A percentile compares a stretch with the other conserved stretches of the same genome.
These are phyloP conservation scores for Torulaspora delbrueckii DNA, from an alignment of 805 yeast genomes.

Conservation along the genomic window DNA sequence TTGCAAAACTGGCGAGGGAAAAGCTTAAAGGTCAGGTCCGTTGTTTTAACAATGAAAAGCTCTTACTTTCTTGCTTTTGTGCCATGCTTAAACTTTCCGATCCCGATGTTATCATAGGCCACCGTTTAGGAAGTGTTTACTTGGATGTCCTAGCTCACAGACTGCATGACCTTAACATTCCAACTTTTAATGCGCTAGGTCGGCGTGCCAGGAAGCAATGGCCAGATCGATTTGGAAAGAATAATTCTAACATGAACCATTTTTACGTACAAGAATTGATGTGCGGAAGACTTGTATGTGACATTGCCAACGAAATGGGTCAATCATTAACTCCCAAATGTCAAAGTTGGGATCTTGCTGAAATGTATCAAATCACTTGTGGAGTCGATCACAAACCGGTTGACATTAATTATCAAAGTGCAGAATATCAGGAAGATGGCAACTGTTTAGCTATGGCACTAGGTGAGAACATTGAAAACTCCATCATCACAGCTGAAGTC, in stretches of 20 bases:
- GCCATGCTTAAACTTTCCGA: constrained; percentile 71
- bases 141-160: constrained; percentile 78
- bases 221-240: constrained; percentile 68
- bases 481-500: constrained; percentile 67
- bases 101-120: constrained; percentile 90
- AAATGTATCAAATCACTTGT: constrained; percentile 82
- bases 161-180: constrained; percentile 66
- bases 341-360: constrained; percentile 89
- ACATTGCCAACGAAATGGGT: constrained; percentile 91
- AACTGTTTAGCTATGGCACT: constrained; percentile 62
- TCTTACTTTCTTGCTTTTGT: constrained; percentile 67
- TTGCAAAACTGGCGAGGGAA: constrained; percentile 55
- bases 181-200: constrained; percentile 78
- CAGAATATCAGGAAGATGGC: constrained; percentile 63
- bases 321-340: constrained; percentile 87
- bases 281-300: constrained; percentile 86
- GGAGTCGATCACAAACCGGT: constrained; percentile 53
- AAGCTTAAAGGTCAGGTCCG: constrained; percentile 44
- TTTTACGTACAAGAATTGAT: constrained; percentile 62
- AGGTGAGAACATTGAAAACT: constrained; percentile 60
- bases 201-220: constrained; percentile 70
- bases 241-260: constrained; percentile 46
- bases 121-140: constrained; percentile 71
- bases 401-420: constrained; percentile 70
- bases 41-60: constrained; percentile 66